phyloP scores from a whole-genome alignment of 805 yeast genomes.

The Zygosaccharomyces siamensis region DNA sequence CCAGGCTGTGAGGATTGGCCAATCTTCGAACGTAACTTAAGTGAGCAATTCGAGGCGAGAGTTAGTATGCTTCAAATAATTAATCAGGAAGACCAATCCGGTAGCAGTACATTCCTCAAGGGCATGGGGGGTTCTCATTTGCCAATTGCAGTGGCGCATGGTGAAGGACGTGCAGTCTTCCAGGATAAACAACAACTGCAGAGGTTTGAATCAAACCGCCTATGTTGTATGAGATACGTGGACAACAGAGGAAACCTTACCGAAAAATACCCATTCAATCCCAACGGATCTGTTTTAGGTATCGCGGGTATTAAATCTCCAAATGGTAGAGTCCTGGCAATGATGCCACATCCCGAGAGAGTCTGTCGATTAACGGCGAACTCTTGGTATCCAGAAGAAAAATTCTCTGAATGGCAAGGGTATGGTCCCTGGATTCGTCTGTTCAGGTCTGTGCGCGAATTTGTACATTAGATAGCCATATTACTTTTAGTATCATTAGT shows the following conservation, averaged over 20 bases:
- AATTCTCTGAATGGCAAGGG: slow-evolving; percentile 60
- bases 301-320: slow-evolving; percentile 87
- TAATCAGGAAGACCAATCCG: slow-evolving; percentile 45
- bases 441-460: slow-evolving; percentile 87
- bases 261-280: slow-evolving; percentile 85
- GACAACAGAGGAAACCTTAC: slow-evolving; percentile 88
- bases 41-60: slow-evolving; percentile 97
- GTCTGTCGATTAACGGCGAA: slow-evolving; percentile 81
- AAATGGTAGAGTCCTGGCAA: slow-evolving; percentile 91
- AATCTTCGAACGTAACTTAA: slow-evolving; percentile 78
- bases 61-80: slow-evolving; percentile 80
- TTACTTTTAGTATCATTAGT: not conserved
- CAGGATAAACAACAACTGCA: slow-evolving; percentile 41
- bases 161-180: slow-evolving; percentile 92
- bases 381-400: slow-evolving; percentile 79
- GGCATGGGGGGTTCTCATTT: slow-evolving; percentile 90
- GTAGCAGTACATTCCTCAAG: slow-evolving; percentile 63
- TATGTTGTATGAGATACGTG: slow-evolving; percentile 71
- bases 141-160: slow-evolving; percentile 98
- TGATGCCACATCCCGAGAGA: slow-evolving; percentile 99
- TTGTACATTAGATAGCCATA: slow-evolving; percentile 56
- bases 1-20: slow-evolving; percentile 96
- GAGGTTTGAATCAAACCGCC: slow-evolving; percentile 46
- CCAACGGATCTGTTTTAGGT: slow-evolving; percentile 92
- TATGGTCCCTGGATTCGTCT: slow-evolving; percentile 94